A percentile compares a stretch with the other conserved stretches of the same genome.
These are phyloP conservation scores for Solanum paucissectum DNA, from an alignment of 257 asterid species.

Conservation along the genomic window DNA sequence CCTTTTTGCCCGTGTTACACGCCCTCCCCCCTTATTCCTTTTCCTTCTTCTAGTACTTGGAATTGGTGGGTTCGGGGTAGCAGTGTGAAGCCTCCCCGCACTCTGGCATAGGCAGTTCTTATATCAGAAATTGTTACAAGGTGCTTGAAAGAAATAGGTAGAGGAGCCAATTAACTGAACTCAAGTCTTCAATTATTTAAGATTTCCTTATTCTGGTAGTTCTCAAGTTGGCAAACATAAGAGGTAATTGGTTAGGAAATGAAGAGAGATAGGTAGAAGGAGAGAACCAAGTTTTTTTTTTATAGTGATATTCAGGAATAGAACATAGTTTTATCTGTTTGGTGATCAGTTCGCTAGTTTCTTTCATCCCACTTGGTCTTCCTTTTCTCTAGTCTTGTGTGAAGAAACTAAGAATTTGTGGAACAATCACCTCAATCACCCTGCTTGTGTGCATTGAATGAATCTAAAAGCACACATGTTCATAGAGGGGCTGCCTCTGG, in stretches of 20 bases:
- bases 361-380: neutral
- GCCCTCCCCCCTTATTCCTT: neutral
- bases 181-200: neutral
- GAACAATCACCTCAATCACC: neutral
- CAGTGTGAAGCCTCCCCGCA: neutral
- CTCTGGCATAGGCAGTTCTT: neutral
- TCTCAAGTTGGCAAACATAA: neutral
- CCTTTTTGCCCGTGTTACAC: neutral
- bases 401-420: neutral
- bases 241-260: neutral
- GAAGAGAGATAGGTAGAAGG: neutral
- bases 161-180: neutral
- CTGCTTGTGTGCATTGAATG: neutral
- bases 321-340: neutral
- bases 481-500: neutral
- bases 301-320: neutral
- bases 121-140: neutral
- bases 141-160: neutral
- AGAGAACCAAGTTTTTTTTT: neutral
- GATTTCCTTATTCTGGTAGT: neutral
- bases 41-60: neutral
- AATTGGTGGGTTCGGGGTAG: neutral
- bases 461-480: neutral
- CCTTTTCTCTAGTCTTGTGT: neutral
- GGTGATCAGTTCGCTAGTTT: neutral